phyloP scores from a whole-genome alignment of 371 early-diverging fungal species.

The Zopfochytrium polystomum region DNA sequence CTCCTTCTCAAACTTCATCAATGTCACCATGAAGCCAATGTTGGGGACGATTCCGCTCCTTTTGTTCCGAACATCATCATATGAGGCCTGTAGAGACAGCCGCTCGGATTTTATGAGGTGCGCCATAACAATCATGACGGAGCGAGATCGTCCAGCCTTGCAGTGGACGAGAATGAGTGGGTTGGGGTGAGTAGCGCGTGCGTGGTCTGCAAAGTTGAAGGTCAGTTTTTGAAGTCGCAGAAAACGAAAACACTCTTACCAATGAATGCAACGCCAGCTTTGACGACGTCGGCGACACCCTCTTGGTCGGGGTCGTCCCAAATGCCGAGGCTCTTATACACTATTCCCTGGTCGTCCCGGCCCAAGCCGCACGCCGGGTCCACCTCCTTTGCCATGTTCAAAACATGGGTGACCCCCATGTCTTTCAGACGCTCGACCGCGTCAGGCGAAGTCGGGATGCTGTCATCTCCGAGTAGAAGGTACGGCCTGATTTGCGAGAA shows the following conservation, averaged over 20 bases:
- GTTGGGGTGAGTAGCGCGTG: slow-evolving; percentile 42
- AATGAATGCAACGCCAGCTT: slow-evolving; percentile 43
- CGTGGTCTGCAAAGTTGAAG: slow-evolving; percentile 26
- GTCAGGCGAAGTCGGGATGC: slow-evolving; percentile 37
- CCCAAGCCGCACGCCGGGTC: slow-evolving; percentile 6
- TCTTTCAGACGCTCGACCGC: slow-evolving; percentile 26
- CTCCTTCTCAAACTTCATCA: slow-evolving; percentile 69
- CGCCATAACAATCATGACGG: slow-evolving; percentile 73
- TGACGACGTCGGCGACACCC: slow-evolving; percentile 38
- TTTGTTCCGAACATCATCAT: slow-evolving; percentile 64
- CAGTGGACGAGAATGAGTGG: slow-evolving; percentile 79
- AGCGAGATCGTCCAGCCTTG: slow-evolving; percentile 80
- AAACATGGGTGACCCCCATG: slow-evolving; percentile 51
- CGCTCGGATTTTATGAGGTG: slow-evolving; percentile 65
- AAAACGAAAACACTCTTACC: slow-evolving; percentile 20
- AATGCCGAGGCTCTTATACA: slow-evolving; percentile 33
- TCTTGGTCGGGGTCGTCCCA: slow-evolving; percentile 43
- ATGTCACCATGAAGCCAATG: slow-evolving; percentile 77
- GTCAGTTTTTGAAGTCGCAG: not conserved
- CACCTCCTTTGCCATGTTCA: slow-evolving; percentile 53
- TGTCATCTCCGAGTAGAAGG: slow-evolving; percentile 42
- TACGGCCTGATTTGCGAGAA: slow-evolving; percentile 28
- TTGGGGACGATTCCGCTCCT: slow-evolving; percentile 78
- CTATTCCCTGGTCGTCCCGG: slow-evolving; percentile 22
- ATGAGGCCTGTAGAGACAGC: slow-evolving; percentile 71